Evolutionary conservation across 768 basidiomycete genomes (phyloP).

Genomic region (Sutorius australiensis): DNA sequence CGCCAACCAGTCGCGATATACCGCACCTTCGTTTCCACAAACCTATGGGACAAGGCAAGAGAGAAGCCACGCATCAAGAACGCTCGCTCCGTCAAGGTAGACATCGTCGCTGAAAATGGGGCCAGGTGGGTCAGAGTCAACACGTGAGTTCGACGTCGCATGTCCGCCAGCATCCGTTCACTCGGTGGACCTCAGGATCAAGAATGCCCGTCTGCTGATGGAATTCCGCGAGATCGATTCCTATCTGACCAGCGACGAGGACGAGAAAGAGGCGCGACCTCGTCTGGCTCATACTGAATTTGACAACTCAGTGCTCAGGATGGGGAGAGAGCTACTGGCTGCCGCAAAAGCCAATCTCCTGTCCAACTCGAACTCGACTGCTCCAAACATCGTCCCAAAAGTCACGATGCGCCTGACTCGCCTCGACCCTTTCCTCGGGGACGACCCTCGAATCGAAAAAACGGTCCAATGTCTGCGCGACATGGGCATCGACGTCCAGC

Average conservation of each 20-base stretch:
- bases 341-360: conserved; percentile 61
- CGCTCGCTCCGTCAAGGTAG: conserved; percentile 56
- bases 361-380: conserved; percentile 10
- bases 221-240: conserved; percentile 87
- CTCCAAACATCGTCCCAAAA: conserved; percentile 33
- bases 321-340: conserved; percentile 62
- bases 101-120: conserved; percentile 75
- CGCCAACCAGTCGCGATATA: conserved; percentile 58
- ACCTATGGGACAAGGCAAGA: not conserved
- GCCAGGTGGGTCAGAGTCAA: conserved; percentile 80
- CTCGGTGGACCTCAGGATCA: conserved; percentile 50
- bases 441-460: conserved; percentile 55
- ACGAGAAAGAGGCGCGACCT: conserved; percentile 41
- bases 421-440: conserved; percentile 42
- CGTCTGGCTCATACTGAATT: conserved; percentile 49
- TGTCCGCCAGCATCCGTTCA: not conserved
- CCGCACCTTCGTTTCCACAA: conserved; percentile 40
- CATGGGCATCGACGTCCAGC: conserved; percentile 64
- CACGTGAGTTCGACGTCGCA: conserved; percentile 54
- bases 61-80: not conserved
- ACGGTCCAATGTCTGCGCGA: conserved; percentile 54
- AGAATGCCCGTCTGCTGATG: conserved; percentile 67
- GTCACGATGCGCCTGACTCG: conserved; percentile 69
- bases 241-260: conserved; percentile 55
- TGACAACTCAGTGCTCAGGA: conserved; percentile 70